phyloP scores from a whole-genome alignment of 192 early-diverging fungal genomes.

The Coemansia sp. region DNA sequence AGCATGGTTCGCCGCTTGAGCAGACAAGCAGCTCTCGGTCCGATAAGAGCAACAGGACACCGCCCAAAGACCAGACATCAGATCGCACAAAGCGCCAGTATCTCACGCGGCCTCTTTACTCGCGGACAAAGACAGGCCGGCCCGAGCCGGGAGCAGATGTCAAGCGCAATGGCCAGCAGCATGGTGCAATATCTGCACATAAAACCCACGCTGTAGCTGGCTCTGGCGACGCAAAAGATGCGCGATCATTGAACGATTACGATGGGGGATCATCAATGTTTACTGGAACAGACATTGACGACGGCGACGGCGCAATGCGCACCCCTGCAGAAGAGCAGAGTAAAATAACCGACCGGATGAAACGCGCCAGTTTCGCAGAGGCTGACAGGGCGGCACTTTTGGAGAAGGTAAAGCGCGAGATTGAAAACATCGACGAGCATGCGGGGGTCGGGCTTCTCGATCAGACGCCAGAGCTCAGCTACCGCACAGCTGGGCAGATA shows the following conservation, averaged over 20 bases:
- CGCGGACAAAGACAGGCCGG: neutral
- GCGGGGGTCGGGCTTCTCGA: constrained; percentile 52
- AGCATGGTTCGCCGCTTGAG: neutral
- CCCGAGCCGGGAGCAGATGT: neutral
- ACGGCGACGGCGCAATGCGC: constrained; percentile 2
- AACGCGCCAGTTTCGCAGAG: neutral
- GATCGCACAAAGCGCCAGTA: constrained; percentile 27
- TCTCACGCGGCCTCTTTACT: constrained; percentile 24
- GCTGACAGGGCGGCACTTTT: constrained; percentile 44
- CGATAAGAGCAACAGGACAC: neutral
- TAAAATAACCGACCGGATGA: neutral
- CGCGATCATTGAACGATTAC: constrained; percentile 20
- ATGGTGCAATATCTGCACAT: neutral
- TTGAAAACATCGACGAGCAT: constrained; percentile 48
- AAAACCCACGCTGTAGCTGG: neutral
- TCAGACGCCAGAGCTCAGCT: constrained; percentile 51
- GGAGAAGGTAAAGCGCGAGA: constrained; percentile 42
- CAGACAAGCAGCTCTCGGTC: neutral
- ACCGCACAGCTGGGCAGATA: constrained; percentile 31
- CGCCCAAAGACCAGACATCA: neutral
- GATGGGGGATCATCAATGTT: constrained; percentile 48
- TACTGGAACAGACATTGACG: constrained; percentile 33
- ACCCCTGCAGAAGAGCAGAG: constrained; percentile 1
- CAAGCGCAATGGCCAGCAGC: neutral
- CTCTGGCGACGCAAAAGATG: neutral